Percentiles rank a stretch among this genome's conserved stretches.
Evolutionary conservation across 176 grass and related monocot genomes (phyloP).

Genomic region (Triticum urartu): DNA sequence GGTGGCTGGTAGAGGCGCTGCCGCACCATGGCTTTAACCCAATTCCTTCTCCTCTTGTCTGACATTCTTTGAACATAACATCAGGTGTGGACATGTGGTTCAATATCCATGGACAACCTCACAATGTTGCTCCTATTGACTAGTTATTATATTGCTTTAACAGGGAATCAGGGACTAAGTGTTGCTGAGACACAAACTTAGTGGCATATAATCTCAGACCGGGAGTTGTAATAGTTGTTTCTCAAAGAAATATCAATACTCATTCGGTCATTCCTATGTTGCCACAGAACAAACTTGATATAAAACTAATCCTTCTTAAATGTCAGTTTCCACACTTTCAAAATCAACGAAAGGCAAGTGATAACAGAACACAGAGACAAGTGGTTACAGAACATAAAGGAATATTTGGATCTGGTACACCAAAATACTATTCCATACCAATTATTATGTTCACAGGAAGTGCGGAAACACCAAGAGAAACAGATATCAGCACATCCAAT

Average conservation of each 20-base stretch:
- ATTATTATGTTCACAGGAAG: conserved; percentile 98
- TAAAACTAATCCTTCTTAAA: conserved; percentile 3
- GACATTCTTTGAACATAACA: conserved; percentile 3
- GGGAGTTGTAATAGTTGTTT: not conserved
- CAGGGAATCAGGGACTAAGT: not conserved
- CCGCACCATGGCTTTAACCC: not conserved
- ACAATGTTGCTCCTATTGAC: not conserved
- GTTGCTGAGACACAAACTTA: not conserved
- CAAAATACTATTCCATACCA: conserved; percentile 51
- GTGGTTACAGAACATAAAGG: conserved; percentile 25
- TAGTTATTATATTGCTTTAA: conserved; percentile 1
- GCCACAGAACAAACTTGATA: not conserved
- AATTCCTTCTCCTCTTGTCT: too few species aligned
- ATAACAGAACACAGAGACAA: conserved; percentile 27
- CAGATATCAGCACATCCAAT: conserved; percentile 95
- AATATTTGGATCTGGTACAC: conserved; percentile 4
- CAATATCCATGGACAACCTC: conserved; percentile 1
- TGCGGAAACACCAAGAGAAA: conserved; percentile 94
- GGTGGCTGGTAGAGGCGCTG: not conserved
- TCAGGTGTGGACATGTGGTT: not conserved
- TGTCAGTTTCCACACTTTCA: not conserved
- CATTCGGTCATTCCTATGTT: not conserved
- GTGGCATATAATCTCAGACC: not conserved
- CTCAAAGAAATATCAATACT: not conserved
- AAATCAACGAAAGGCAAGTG: conserved; percentile 19